A percentile compares a stretch with the other conserved stretches of the same genome.
Evolutionary conservation across 1,139 yeast species (phyloP).

Genomic region (Suhomyces coccinellae): DNA sequence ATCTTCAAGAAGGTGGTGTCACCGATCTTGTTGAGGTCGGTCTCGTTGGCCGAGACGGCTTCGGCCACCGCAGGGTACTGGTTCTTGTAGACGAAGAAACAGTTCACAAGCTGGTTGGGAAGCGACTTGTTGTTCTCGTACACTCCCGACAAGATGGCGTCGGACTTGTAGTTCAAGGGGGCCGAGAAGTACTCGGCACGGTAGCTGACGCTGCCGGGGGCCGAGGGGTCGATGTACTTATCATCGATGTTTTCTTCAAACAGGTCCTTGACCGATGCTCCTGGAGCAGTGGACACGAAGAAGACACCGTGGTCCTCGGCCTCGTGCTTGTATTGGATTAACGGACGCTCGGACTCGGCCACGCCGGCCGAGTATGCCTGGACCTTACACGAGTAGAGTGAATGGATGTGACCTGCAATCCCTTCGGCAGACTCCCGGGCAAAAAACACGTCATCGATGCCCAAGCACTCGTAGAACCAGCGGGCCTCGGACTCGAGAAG

Average conservation of each 20-base stretch:
- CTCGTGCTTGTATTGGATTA: constrained; percentile 74
- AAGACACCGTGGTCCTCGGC: constrained; percentile 87
- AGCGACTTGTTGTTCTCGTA: constrained; percentile 33
- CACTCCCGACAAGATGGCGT: constrained; percentile 47
- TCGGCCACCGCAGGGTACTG: constrained; percentile 43
- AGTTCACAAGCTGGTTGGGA: constrained; percentile 59
- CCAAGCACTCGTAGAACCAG: constrained; percentile 87
- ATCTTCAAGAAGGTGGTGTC: constrained; percentile 79
- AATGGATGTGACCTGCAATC: constrained; percentile 80
- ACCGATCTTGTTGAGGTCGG: constrained; percentile 65
- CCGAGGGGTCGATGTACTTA: constrained; percentile 65
- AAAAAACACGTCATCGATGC: constrained; percentile 90
- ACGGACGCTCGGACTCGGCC: constrained; percentile 38
- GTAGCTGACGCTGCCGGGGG: constrained; percentile 46
- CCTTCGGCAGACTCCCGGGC: constrained; percentile 81
- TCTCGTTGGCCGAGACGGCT: constrained; percentile 35
- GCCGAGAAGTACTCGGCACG: constrained; percentile 87
- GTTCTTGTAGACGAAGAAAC: constrained; percentile 87
- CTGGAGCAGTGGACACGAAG: constrained; percentile 67
- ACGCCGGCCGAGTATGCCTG: constrained; percentile 63
- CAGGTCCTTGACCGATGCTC: constrained; percentile 34
- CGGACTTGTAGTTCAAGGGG: constrained; percentile 50
- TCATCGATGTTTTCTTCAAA: constrained; percentile 78
- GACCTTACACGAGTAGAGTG: constrained; percentile 88
- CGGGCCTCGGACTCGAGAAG: constrained; percentile 82